phyloP scores from a whole-genome alignment of 768 basidiomycete species.

The Hygrocybe punicea region DNA sequence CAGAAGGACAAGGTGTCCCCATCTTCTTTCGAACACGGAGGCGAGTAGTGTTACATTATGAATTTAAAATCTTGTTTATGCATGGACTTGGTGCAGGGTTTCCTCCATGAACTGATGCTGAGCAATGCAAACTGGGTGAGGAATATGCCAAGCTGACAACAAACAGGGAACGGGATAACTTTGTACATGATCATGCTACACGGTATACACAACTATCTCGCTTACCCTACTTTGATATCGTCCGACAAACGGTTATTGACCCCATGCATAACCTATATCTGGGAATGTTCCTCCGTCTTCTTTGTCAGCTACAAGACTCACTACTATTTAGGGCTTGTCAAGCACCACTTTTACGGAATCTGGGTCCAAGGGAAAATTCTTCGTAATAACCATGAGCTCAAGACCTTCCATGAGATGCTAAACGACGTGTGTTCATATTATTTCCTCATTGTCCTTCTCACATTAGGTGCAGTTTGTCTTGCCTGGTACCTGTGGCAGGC shows the following conservation, averaged over 20 bases:
- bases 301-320: neutral
- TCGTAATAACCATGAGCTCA: constrained; percentile 8
- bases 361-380: constrained; percentile 18
- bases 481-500: constrained; percentile 7
- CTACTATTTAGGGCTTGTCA: neutral
- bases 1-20: neutral
- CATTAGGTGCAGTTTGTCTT: constrained; percentile 3
- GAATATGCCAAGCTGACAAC: no score
- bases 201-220: no score
- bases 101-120: neutral
- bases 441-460: no score
- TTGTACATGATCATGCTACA: no score
- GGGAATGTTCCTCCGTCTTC: constrained; percentile 11
- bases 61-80: neutral
- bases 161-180: no score
- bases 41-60: neutral
- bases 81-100: neutral
- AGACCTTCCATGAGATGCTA: constrained; percentile 3
- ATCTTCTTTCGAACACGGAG: neutral
- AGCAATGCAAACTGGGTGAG: neutral
- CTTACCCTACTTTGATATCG: constrained; percentile 28
- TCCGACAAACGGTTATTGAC: constrained; percentile 27
- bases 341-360: constrained; percentile 17
- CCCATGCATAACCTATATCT: constrained; percentile 35
- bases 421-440: neutral